Base-by-base conservation (phyloP, 179 eudicot genomes). In the Nepenthes alata region DNA sequence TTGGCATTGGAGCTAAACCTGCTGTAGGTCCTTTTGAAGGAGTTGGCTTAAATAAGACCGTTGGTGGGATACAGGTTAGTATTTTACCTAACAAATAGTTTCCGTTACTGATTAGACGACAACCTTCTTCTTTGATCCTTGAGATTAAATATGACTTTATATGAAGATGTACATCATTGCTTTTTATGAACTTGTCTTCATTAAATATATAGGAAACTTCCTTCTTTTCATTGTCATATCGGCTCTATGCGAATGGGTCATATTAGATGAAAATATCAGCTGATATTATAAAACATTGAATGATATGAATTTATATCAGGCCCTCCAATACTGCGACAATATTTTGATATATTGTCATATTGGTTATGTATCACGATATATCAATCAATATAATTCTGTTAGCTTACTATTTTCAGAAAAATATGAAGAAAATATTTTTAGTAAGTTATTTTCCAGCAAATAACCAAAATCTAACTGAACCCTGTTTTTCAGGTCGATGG, bases 1-100 rank as follows among this genome's bases (percentile, higher is more conserved):
- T 93, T 72, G 98, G 98, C 47, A 90, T 93, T 65, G 98, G 98
- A 77, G 98, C 95, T 59, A 90, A 77, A 77, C 97, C 98, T 65
- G 94, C 83, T 48, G 80, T 88, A 35, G 58, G 86, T 72, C 87
- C 87, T 47, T 93, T 93, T 68, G 87, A 93, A 69, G 74, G 68
- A 36, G 75, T 81, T 68, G 91, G 89, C 69, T 71, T 90, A 60
- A 87, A 83, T 75, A 64, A 74, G 34, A 78, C 68, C 63, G 81
- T 82, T 53, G 98, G 98, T 50, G 98, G 98, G 63, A 87, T 93
- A 71, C 74, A 93, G 95, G 98, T 93, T 48, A 72, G 73, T 38
- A n/a, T 47, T 16, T 39, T 70, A 47, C 37, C 35, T 63, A 13
- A 11, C 34, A 54, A 4, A 54, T 8, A 6, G 8, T 25, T 25